Evolutionary conservation across 306 rosid species (phyloP).

Genomic region (Hippophae tibetana): DNA sequence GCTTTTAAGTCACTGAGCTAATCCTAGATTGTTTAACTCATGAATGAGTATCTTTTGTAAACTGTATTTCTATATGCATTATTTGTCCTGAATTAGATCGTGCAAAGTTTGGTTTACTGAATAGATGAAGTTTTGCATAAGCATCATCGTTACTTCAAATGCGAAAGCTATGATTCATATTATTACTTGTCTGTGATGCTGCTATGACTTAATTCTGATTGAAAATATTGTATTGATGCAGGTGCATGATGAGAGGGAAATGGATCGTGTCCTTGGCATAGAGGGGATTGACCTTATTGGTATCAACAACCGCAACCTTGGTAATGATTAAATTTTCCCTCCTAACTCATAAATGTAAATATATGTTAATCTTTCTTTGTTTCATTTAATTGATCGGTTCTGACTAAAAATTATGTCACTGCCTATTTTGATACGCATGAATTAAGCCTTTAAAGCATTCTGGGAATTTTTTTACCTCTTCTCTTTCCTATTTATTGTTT

Average conservation of each 20-base stretch:
- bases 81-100: background rate
- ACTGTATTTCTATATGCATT: too few species aligned
- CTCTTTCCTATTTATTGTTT: too few species aligned
- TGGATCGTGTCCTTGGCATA: constrained; percentile 84
- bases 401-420: too few species aligned
- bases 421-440: too few species aligned
- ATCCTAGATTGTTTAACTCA: background rate
- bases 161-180: background rate
- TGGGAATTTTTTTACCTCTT: too few species aligned
- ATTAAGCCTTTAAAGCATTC: too few species aligned
- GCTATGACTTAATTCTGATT: background rate
- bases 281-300: constrained; percentile 90
- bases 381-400: too few species aligned
- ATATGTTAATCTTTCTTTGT: too few species aligned
- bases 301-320: constrained; percentile 92
- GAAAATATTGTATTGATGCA: constrained; percentile 15
- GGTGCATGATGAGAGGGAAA: constrained; percentile 91
- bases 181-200: background rate
- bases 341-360: too few species aligned
- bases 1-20: background rate
- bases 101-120: background rate
- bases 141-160: too few species aligned
- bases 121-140: too few species aligned
- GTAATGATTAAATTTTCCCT: constrained; percentile 22
- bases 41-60: too few species aligned